These are phyloP conservation scores for Suillus lakei DNA, from an alignment of 768 basidiomycete species.

Conservation along the genomic window DNA sequence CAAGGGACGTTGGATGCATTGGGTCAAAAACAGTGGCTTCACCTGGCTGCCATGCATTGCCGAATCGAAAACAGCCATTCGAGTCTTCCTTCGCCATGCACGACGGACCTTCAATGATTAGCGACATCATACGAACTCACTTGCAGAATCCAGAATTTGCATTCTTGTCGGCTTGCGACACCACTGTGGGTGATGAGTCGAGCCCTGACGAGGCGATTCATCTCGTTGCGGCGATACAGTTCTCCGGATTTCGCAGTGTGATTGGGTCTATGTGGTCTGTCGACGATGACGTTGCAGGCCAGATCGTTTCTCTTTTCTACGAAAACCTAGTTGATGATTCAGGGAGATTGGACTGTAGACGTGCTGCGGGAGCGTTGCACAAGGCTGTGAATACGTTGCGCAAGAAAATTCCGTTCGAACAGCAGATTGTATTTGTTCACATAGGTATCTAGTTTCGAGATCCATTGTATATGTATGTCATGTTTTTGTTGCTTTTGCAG, in stretches of 20 bases:
- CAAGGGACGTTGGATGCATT: not conserved
- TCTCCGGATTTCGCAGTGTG: slow-evolving; percentile 24
- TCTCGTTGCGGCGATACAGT: slow-evolving; percentile 29
- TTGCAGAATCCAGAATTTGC: slow-evolving; percentile 18
- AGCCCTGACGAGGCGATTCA: slow-evolving; percentile 32
- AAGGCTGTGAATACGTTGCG: not conserved
- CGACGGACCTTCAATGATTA: not conserved
- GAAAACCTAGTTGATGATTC: not conserved
- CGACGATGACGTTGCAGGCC: not conserved
- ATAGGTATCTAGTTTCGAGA: no score
- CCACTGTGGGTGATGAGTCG: slow-evolving; percentile 27
- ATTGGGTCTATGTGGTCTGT: not conserved
- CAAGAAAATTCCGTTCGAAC: no score
- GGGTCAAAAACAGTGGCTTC: not conserved
- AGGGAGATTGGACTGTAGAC: not conserved
- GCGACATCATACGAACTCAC: not conserved
- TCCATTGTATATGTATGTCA: no score
- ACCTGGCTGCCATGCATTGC: not conserved
- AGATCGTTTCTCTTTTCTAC: not conserved
- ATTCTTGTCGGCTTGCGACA: slow-evolving; percentile 40
- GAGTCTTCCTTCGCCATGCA: no score
- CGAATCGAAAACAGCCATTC: not conserved
- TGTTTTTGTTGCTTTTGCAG: no score
- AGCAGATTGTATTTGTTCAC: no score
- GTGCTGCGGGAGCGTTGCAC: not conserved